Percentiles rank a stretch among this genome's conserved stretches.
Evolutionary conservation across 2,329 filamentous ascomycete genomes (phyloP).

Genomic region (Fusarium ambrosium): DNA sequence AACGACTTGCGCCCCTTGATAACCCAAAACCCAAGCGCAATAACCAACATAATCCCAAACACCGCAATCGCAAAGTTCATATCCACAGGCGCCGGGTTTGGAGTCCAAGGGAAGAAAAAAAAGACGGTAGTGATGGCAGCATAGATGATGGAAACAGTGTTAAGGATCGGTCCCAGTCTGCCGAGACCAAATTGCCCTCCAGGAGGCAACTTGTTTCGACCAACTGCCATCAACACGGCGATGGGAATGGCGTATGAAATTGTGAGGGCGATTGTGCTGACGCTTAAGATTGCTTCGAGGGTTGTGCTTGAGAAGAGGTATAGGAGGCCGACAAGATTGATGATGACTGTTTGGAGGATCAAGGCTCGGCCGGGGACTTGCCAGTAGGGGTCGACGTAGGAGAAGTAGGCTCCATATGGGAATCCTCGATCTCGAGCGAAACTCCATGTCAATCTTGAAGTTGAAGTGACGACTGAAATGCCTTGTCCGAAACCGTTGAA

Average conservation of each 20-base stretch:
- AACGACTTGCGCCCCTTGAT: slow-evolving; percentile 58
- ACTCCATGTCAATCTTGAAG: slow-evolving; percentile 66
- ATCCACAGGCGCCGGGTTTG: slow-evolving; percentile 59
- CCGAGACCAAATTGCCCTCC: slow-evolving; percentile 60
- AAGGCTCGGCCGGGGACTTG: slow-evolving; percentile 65
- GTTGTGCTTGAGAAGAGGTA: slow-evolving; percentile 68
- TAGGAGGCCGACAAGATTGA: slow-evolving; percentile 62
- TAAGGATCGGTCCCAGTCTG: slow-evolving; percentile 56
- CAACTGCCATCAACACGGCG: slow-evolving; percentile 59
- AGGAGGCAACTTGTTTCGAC: slow-evolving; percentile 64
- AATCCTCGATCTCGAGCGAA: slow-evolving; percentile 66
- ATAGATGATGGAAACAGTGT: slow-evolving; percentile 64
- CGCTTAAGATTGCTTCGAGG: slow-evolving; percentile 65
- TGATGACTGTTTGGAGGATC: slow-evolving; percentile 62
- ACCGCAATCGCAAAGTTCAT: slow-evolving; percentile 71
- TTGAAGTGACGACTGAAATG: slow-evolving; percentile 64
- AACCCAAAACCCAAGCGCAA: slow-evolving; percentile 64
- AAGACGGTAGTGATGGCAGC: slow-evolving; percentile 66
- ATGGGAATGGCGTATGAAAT: slow-evolving; percentile 66
- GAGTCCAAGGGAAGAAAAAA: slow-evolving; percentile 65
- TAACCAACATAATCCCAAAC: slow-evolving; percentile 66
- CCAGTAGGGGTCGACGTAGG: slow-evolving; percentile 60
- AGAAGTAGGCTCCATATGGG: slow-evolving; percentile 60
- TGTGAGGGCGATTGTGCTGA: slow-evolving; percentile 69
- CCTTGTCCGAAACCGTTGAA: slow-evolving; percentile 68